Evolutionary conservation across 2,329 filamentous ascomycete genomes (phyloP).

Genomic region (Gnomoniopsis smithogilvyi): DNA sequence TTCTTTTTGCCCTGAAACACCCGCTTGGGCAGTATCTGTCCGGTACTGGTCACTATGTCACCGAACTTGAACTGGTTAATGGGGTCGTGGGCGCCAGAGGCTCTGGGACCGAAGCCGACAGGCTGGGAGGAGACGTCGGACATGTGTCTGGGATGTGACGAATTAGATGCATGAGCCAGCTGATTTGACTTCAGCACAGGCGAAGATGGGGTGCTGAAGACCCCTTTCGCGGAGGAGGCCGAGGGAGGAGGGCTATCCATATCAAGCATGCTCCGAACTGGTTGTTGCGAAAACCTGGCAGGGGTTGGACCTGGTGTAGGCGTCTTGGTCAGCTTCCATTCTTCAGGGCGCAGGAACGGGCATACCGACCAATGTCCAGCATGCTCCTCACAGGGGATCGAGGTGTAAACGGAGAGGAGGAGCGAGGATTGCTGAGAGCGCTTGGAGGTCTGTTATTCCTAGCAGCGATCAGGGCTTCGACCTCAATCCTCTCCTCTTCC

Average conservation of each 20-base stretch:
- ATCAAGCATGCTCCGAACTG: conserved; percentile 65
- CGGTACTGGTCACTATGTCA: conserved; percentile 52
- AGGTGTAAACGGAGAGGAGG: conserved; percentile 54
- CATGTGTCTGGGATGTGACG: conserved; percentile 47
- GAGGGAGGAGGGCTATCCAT: conserved; percentile 42
- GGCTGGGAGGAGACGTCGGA: conserved; percentile 51
- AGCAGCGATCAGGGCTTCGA: conserved; percentile 65
- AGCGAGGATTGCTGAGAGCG: conserved; percentile 34
- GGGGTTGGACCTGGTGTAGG: conserved; percentile 10
- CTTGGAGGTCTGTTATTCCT: conserved; percentile 28
- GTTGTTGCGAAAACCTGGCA: conserved; percentile 27
- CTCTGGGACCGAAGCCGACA: conserved; percentile 43
- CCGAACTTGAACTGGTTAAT: conserved; percentile 60
- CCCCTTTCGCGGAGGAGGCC: conserved; percentile 41
- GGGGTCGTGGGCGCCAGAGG: conserved; percentile 34
- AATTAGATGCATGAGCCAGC: conserved; percentile 26
- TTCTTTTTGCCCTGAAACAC: conserved; percentile 44
- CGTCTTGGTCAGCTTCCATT: conserved; percentile 26
- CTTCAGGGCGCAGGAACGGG: conserved; percentile 21
- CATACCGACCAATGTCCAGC: conserved; percentile 56
- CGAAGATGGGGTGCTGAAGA: conserved; percentile 44
- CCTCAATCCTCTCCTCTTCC: conserved; percentile 73
- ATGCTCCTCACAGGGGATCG: conserved; percentile 68
- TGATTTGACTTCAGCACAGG: conserved; percentile 38
- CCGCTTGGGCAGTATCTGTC: conserved; percentile 48